Base-by-base conservation (phyloP, 2,329 filamentous ascomycete genomes). In the Basipetospora chlamydospora region DNA sequence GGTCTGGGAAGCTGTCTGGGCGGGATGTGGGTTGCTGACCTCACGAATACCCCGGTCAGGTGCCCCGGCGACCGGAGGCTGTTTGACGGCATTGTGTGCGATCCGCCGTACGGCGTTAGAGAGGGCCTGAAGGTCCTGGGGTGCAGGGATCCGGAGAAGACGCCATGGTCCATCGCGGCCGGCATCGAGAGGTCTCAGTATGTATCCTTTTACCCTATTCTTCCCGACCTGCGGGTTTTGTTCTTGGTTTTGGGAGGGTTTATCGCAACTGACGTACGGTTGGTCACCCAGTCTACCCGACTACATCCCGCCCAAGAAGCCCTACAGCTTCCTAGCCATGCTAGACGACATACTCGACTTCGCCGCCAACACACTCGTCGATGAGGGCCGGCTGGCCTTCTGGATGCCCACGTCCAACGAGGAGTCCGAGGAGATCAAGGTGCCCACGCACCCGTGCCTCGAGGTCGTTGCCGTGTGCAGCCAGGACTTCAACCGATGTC, bases 361-460 rank as follows among this genome's bases (percentile, higher is more conserved):
- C 50, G 77, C 85, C 5, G 70, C 77, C 1, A 64, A 71, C 10
- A 83, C 78, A 2, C 65, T 98, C 1, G 82, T 94, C 6, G 77
- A 84, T 36, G 60, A 74, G 43, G 90, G 85, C 0, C 68, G 90
- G 20, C 55, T 98, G 8, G 83, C 81, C 6, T 92, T 98, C 64
- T 98, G 90, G 90, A 93, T 96, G 83, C 90, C 90, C 0, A 93
- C 86, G 0, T 79, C 85, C 20, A 86, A 84, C 50, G 77, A 82
- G 41, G 72, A 85, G 47, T 70, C 84, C 33, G 71, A 79, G 40
- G 81, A 88, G 50, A 73, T 94, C 16, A 65, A 73, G 0, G 69
- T 88, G 11, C 88, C 88, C 0, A 68, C 66, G 15, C 85, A 96
- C 52, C 80, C 81, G 0, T 73, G 71, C 39, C 60, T 98, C 11